Evolutionary conservation across 805 yeast genomes (phyloP), one percentile per base, ranked within the genome.

Genomic region (Ogataea nitratoaversa): DNA sequence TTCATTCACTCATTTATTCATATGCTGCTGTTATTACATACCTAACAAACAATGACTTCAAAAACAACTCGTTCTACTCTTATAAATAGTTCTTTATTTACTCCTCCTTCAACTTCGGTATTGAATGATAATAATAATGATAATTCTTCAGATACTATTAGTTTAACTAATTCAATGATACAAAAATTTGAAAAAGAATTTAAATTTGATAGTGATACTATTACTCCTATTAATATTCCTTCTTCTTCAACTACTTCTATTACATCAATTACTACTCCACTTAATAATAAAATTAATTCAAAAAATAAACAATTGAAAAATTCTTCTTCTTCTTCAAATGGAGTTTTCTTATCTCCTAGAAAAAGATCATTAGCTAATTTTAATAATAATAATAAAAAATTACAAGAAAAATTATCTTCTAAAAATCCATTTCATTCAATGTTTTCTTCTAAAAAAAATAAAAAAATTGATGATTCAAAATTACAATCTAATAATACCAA

Each of bases 291-390:
- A 11, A 17, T 7, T 8, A 24, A 25, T 24, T 7, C 30, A 11
- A 25, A 20, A 5, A 4, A 38, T 17, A 39, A n/a, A n/a, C n/a
- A n/a, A n/a, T n/a, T n/a, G n/a, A n/a, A n/a, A n/a, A n/a, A n/a
- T n/a, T n/a, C n/a, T n/a, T n/a, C n/a, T n/a, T n/a, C n/a, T n/a
- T n/a, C n/a, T n/a, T n/a, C n/a, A n/a, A n/a, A n/a, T n/a, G n/a
- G n/a, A n/a, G n/a, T n/a, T n/a, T n/a, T n/a, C n/a, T n/a, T 38
- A 19, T 44, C 54, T 14, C 50, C 53, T 1, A 43, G 47, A 38
- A 43, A 37, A 27, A 44, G 45, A 14, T 36, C 44, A 11, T 33
- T 34, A 19, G 30, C 38, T 14, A 39, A 33, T 18, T 27, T 19
- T n/a, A n/a, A n/a, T 28, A 30, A 34, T 22, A 43, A 38, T 18